Evolutionary conservation across 139 green algal species (phyloP).

Genomic region (Deuterostichococcus epilithicus): DNA sequence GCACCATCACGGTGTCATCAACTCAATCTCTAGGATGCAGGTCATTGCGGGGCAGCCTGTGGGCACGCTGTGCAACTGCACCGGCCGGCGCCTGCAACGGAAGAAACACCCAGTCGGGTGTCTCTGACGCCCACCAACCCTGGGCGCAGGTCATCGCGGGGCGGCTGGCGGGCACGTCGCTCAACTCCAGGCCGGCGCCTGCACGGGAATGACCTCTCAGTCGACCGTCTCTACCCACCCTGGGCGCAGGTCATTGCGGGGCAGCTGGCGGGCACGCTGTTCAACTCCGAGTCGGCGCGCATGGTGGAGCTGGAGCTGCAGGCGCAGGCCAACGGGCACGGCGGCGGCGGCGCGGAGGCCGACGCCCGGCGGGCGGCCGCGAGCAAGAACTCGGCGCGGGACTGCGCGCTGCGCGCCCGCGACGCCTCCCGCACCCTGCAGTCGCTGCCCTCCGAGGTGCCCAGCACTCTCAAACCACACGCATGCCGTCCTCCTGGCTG

Average conservation of each 20-base stretch:
- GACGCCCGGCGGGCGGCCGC: too few relatives aligned
- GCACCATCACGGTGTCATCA: too few relatives aligned
- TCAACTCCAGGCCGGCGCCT: too few relatives aligned
- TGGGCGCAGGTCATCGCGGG: too few relatives aligned
- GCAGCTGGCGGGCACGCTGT: slow-evolving; percentile 51
- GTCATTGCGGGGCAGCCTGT: slow-evolving; percentile 42
- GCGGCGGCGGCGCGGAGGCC: background rate
- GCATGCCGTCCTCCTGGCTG: too few relatives aligned
- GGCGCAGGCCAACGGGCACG: background rate
- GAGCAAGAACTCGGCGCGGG: slow-evolving; percentile 17
- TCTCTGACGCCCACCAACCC: too few relatives aligned
- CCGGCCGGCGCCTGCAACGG: slow-evolving; percentile 8
- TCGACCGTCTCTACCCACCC: too few relatives aligned
- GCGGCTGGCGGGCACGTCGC: too few relatives aligned
- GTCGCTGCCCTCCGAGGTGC: slow-evolving; percentile 59
- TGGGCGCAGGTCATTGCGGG: slow-evolving; percentile 38
- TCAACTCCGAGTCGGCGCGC: slow-evolving; percentile 30
- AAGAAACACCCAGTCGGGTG: too few relatives aligned
- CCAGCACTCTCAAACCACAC: slow-evolving; percentile 18
- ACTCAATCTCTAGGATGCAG: too few relatives aligned
- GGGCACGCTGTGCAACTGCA: slow-evolving; percentile 53
- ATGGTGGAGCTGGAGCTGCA: slow-evolving; percentile 12
- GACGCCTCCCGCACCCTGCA: slow-evolving; percentile 76
- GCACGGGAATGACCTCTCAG: too few relatives aligned
- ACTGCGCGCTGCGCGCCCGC: slow-evolving; percentile 65